Evolutionary conservation across 192 early-diverging fungal genomes (phyloP).

Genomic region (Diversispora epigaea): DNA sequence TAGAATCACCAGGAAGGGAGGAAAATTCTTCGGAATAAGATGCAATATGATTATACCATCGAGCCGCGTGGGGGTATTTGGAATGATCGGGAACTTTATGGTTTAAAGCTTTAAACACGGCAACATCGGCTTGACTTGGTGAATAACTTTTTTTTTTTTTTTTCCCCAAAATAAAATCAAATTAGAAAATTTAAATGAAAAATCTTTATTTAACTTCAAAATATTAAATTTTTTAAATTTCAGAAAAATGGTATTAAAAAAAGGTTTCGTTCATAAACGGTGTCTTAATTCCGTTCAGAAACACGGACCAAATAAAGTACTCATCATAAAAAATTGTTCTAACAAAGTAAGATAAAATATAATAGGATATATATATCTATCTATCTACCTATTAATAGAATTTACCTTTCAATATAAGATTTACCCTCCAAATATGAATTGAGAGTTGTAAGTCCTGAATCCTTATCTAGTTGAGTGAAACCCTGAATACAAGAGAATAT

Average conservation of each 20-base stretch:
- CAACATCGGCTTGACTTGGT: slow-evolving; percentile 81
- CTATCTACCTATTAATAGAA: not conserved
- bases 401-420: slow-evolving; percentile 32
- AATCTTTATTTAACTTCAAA: not conserved
- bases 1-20: not conserved
- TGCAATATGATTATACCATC: slow-evolving; percentile 95
- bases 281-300: slow-evolving; percentile 31
- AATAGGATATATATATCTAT: not conserved
- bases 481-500: not conserved
- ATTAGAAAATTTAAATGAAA: not conserved
- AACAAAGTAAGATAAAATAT: not conserved
- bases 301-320: slow-evolving; percentile 32
- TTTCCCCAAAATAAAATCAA: not conserved
- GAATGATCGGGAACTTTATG: slow-evolving; percentile 65
- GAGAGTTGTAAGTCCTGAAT: slow-evolving; percentile 17
- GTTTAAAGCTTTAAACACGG: slow-evolving; percentile 78
- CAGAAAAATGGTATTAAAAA: slow-evolving; percentile 16
- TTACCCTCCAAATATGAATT: slow-evolving; percentile 24
- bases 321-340: slow-evolving; percentile 17
- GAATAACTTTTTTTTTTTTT: slow-evolving; percentile 50
- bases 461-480: slow-evolving; percentile 29
- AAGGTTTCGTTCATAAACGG: slow-evolving; percentile 20
- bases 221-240: not conserved
- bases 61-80: slow-evolving; percentile 82
- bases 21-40: slow-evolving; percentile 32